Percentiles rank a stretch among this genome's conserved stretches.
These are phyloP conservation scores for Hymenotorrendiella dingleyae DNA, from an alignment of 2,329 filamentous ascomycete genomes.

Conservation along the genomic window DNA sequence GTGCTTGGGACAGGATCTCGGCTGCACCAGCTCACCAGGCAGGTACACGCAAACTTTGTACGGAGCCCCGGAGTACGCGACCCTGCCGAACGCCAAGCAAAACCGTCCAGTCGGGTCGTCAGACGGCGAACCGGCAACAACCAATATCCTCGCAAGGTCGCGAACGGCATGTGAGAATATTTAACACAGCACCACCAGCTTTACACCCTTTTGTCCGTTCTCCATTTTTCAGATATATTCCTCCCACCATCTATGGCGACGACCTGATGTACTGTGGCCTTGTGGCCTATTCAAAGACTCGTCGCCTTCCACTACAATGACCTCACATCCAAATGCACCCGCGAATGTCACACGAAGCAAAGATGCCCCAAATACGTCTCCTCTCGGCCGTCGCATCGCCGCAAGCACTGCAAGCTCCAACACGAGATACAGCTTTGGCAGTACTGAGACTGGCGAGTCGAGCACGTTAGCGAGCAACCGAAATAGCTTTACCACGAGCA, in stretches of 20 bases:
- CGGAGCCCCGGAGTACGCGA: no score
- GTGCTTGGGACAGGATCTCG: no score
- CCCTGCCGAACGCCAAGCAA: no score
- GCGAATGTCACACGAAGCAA: slow-evolving; percentile 11
- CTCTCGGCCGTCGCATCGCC: slow-evolving; percentile 18
- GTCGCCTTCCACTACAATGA: slow-evolving; percentile 20
- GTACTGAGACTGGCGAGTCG: slow-evolving; percentile 41
- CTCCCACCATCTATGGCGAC: slow-evolving; percentile 10
- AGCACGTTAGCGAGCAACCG: slow-evolving; percentile 34
- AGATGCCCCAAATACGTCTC: slow-evolving; percentile 23
- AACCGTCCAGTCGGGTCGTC: no score
- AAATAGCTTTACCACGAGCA: slow-evolving; percentile 15
- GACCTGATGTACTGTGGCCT: slow-evolving; percentile 6
- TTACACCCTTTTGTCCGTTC: background rate
- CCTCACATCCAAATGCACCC: slow-evolving; percentile 15
- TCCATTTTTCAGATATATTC: background rate
- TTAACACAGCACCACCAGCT: background rate
- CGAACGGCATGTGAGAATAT: no score
- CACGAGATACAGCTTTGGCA: slow-evolving; percentile 31
- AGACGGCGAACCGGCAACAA: no score
- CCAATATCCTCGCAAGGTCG: no score
- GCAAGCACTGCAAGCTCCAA: slow-evolving; percentile 18
- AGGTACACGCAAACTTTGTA: no score
- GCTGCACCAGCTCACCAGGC: no score
- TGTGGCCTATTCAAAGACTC: slow-evolving; percentile 10